Conservation (phyloP, 352 stramenopile species). For the Pythium vanterpoolii region DNA sequence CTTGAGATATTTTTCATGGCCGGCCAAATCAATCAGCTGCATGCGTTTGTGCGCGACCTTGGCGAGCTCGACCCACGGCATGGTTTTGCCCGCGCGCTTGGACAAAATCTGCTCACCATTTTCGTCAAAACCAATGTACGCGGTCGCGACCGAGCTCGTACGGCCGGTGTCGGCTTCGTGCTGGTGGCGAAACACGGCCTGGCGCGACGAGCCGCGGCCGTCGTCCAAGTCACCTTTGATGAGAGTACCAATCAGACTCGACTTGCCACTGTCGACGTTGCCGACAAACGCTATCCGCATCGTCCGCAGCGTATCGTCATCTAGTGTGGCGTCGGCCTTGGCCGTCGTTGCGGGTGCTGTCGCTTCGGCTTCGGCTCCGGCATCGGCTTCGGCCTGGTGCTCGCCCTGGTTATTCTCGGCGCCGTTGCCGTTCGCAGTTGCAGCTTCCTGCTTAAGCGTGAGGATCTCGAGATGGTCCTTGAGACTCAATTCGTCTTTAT, state of each 20-base stretch:
- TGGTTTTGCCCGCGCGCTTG: slow-evolving; percentile 63
- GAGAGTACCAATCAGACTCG: slow-evolving; percentile 90
- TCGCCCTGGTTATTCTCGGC: too few relatives aligned
- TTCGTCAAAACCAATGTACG: slow-evolving; percentile 81
- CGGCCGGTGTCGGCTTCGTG: slow-evolving; percentile 81
- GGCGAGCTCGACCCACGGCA: slow-evolving; percentile 80
- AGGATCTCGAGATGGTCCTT: slow-evolving; percentile 28
- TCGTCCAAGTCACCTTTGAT: slow-evolving; percentile 96
- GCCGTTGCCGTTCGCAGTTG: not conserved
- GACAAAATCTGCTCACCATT: slow-evolving; percentile 74
- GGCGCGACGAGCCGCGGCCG: slow-evolving; percentile 85
- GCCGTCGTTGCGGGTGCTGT: not conserved
- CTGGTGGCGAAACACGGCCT: slow-evolving; percentile 87
- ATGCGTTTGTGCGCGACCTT: slow-evolving; percentile 78
- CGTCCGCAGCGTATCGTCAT: slow-evolving; percentile 57
- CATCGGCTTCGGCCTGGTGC: not conserved
- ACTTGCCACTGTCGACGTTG: slow-evolving; percentile 93
- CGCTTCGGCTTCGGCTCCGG: not conserved
- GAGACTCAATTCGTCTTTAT: slow-evolving; percentile 18
- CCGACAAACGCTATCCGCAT: slow-evolving; percentile 88
- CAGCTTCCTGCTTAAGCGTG: slow-evolving; percentile 24
- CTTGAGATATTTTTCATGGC: slow-evolving; percentile 99
- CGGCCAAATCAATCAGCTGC: slow-evolving; percentile 84
- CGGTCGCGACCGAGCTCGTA: slow-evolving; percentile 80
- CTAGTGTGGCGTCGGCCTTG: slow-evolving; percentile 19